phyloP scores from a whole-genome alignment of 2,329 filamentous ascomycete species.

The Botrytis paeoniae region DNA sequence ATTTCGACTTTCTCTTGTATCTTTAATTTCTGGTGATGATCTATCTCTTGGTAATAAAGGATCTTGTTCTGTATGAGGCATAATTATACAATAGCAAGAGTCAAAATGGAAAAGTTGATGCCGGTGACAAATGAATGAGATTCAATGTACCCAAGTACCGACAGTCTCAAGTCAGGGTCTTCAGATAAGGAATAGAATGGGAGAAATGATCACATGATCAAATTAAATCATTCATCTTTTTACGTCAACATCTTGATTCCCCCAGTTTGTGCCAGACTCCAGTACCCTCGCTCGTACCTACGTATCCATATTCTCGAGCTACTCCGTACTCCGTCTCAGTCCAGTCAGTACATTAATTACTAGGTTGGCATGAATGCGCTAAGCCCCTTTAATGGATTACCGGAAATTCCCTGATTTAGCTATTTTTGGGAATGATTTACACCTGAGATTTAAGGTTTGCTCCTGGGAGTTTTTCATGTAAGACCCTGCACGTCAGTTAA shows the following conservation, averaged over 20 bases:
- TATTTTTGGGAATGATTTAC: not conserved
- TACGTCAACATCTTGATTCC: not conserved
- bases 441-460: not conserved
- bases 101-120: not conserved
- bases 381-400: conserved; percentile 15
- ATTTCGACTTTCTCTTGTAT: conserved; percentile 18
- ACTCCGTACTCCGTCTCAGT: not conserved
- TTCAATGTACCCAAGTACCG: not conserved
- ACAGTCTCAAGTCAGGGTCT: not conserved
- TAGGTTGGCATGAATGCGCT: not conserved
- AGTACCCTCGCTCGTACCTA: not conserved
- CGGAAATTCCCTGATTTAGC: conserved; percentile 4
- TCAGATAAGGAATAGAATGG: not conserved
- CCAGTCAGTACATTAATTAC: not conserved
- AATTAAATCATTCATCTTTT: not conserved
- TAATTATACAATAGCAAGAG: not conserved
- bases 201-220: not conserved
- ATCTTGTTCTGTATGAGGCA: conserved; percentile 31
- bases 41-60: conserved; percentile 34
- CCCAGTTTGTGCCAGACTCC: not conserved
- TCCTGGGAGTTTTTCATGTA: not conserved
- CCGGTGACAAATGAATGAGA: not conserved
- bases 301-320: not conserved
- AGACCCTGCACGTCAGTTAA: not conserved
- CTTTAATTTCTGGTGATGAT: conserved; percentile 34